These are phyloP conservation scores for Conoideocrella luteorostrata DNA, from an alignment of 2,329 filamentous ascomycete species.

Conservation along the genomic window DNA sequence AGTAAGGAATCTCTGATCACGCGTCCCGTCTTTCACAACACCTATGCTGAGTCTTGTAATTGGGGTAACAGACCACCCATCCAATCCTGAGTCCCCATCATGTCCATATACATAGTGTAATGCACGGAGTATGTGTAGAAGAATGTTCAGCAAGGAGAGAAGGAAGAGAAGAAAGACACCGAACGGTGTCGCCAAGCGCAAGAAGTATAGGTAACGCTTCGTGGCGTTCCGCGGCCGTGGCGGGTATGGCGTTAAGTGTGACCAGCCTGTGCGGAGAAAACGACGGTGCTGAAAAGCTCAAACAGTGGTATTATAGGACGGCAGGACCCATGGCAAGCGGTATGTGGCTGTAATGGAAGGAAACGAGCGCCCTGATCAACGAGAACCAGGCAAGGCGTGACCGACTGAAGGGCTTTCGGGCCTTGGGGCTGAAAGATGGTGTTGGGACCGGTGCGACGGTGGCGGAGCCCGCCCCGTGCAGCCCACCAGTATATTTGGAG, in stretches of 20 bases:
- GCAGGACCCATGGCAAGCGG: conserved; percentile 5
- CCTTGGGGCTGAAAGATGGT: conserved; percentile 9
- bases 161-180: background rate
- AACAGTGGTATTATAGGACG: background rate
- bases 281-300: conserved; percentile 4
- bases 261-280: conserved; percentile 4
- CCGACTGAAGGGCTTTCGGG: conserved; percentile 7
- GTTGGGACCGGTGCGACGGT: conserved; percentile 14
- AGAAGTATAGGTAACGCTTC: background rate
- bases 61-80: no score
- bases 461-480: conserved; percentile 9
- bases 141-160: background rate
- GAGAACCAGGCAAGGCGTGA: no score
- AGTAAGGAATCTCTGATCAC: no score
- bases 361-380: background rate
- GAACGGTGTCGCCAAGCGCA: background rate
- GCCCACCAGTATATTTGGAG: conserved; percentile 6
- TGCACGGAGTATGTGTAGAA: no score
- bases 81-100: no score
- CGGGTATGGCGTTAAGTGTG: conserved; percentile 14
- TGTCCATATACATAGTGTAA: no score
- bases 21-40: no score
- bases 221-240: conserved; percentile 8
- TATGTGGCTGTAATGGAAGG: conserved; percentile 9
- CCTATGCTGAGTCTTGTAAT: no score